Conservation (phyloP, 2,329 filamentous ascomycete species). For the Corynespora cassiicola region DNA sequence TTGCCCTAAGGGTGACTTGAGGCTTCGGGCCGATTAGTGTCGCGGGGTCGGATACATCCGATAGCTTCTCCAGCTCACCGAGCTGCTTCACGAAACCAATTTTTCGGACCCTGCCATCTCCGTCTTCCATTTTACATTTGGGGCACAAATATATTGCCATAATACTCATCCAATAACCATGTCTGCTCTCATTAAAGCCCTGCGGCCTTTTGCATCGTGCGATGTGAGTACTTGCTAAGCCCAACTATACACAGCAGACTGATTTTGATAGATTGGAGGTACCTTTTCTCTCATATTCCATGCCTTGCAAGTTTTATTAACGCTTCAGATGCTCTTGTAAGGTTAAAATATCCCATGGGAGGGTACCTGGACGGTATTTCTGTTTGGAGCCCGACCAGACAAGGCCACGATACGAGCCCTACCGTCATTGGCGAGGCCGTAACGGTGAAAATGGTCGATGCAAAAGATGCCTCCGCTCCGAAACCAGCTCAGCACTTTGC, state of each 20-base stretch:
- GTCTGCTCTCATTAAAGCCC: conserved; percentile 4
- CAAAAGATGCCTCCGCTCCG: conserved; percentile 36
- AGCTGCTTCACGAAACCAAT: no score
- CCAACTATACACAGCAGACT: not conserved
- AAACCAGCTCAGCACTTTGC: conserved; percentile 43
- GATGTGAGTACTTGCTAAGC: conserved; percentile 2
- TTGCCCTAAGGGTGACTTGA: no score
- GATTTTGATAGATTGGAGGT: not conserved
- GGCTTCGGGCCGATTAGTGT: no score
- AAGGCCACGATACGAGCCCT: conserved; percentile 2
- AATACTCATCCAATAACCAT: not conserved
- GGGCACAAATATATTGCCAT: no score
- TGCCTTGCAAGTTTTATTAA: no score
- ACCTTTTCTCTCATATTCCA: no score
- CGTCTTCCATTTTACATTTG: no score
- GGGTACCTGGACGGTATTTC: conserved; percentile 43
- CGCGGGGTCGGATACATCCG: no score
- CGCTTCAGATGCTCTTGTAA: conserved; percentile 44
- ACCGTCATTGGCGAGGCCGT: conserved; percentile 13
- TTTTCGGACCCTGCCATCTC: no score
- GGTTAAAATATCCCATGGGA: conserved; percentile 38
- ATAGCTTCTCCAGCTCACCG: no score
- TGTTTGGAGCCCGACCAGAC: conserved; percentile 27
- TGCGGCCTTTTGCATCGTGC: conserved; percentile 7
- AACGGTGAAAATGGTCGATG: conserved; percentile 37